These are phyloP conservation scores for Hyphopichia wangnamkhiaoensis DNA, from an alignment of 1,139 yeast genomes.

Conservation along the genomic window DNA sequence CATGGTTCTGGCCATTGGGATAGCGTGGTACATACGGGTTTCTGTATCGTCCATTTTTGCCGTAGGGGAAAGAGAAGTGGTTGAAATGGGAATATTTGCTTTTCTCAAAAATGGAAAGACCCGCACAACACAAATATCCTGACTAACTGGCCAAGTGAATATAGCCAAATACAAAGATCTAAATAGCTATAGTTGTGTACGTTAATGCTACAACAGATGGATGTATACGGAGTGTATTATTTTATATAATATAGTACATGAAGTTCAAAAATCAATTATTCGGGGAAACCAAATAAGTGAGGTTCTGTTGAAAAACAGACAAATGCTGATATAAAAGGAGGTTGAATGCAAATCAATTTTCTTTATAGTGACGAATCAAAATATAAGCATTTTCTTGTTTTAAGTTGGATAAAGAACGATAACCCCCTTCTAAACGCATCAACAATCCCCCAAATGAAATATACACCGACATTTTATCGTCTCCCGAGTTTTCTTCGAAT, in stretches of 20 bases:
- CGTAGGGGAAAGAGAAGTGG: background rate
- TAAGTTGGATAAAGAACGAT: constrained; percentile 81
- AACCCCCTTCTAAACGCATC: constrained; percentile 93
- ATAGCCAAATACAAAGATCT: too few species aligned
- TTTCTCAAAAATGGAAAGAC: too few species aligned
- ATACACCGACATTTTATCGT: constrained; percentile 79
- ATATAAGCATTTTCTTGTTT: constrained; percentile 94
- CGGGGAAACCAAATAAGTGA: too few species aligned
- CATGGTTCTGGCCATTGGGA: background rate
- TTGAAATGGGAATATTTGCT: too few species aligned
- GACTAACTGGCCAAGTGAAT: too few species aligned
- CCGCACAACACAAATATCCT: too few species aligned
- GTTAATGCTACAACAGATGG: too few species aligned
- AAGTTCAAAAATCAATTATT: too few species aligned
- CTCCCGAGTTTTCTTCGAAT: constrained; percentile 83
- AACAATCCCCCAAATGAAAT: constrained; percentile 95
- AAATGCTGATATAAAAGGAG: background rate
- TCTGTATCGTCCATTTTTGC: constrained; percentile 20
- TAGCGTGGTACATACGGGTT: constrained; percentile 16
- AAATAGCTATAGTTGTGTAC: too few species aligned
- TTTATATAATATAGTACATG: background rate
- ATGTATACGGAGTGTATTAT: too few species aligned
- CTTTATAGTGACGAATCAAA: constrained; percentile 73
- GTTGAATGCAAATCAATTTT: constrained; percentile 25
- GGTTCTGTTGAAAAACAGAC: background rate